These are phyloP conservation scores for Phaffomyces opuntiae DNA, from an alignment of 805 yeast genomes.

Conservation along the genomic window DNA sequence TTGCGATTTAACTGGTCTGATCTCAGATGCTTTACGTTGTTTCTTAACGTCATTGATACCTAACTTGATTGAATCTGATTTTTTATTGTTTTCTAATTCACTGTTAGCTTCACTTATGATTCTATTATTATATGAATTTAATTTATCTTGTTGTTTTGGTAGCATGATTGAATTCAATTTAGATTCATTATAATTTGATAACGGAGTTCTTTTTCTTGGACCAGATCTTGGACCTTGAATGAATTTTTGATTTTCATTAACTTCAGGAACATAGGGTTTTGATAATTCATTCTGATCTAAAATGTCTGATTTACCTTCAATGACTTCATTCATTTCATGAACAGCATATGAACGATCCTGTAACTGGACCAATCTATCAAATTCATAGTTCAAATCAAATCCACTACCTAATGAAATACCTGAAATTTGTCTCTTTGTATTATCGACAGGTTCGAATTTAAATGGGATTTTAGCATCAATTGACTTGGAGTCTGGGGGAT, in stretches of 20 bases:
- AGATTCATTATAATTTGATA: slow-evolving; percentile 10
- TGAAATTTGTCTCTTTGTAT: slow-evolving; percentile 9
- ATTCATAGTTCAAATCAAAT: slow-evolving; percentile 15
- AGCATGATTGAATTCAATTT: slow-evolving; percentile 7
- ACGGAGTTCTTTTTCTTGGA: slow-evolving; percentile 14
- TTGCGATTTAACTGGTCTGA: slow-evolving; percentile 1
- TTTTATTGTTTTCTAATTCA: slow-evolving; percentile 4
- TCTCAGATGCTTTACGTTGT: slow-evolving; percentile 1
- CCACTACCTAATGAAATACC: slow-evolving; percentile 11
- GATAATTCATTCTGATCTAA: slow-evolving; percentile 6
- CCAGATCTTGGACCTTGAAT: neutral
- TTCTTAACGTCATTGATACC: neutral
- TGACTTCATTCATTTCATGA: slow-evolving; percentile 11
- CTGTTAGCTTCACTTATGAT: slow-evolving; percentile 10
- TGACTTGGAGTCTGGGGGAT: neutral
- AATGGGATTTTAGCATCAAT: slow-evolving; percentile 1
- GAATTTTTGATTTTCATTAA: neutral
- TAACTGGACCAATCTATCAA: slow-evolving; percentile 16
- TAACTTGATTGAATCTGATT: neutral
- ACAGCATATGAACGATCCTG: slow-evolving; percentile 14
- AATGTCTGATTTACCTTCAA: slow-evolving; percentile 4
- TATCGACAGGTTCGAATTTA: neutral
- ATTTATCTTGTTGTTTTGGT: neutral
- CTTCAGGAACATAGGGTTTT: slow-evolving; percentile 10
- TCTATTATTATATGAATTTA: slow-evolving; percentile 3